Conservation (phyloP, 768 basidiomycete species). For the Cytidiella melzeri region DNA sequence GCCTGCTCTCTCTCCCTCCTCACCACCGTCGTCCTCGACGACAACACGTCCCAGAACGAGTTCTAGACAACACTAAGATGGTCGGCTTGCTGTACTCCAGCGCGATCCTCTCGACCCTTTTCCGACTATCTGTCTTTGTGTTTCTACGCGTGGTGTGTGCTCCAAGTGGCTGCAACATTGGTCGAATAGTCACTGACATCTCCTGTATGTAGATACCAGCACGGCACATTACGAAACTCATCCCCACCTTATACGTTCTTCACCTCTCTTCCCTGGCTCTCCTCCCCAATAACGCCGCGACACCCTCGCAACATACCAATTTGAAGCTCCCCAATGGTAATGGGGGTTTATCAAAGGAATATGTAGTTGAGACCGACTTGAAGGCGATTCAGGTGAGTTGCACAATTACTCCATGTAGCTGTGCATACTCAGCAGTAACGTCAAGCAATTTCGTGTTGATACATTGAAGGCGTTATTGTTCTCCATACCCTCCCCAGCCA, state of each 20-base stretch:
- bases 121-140: conserved; percentile 39
- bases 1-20: background rate
- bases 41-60: too few relatives aligned
- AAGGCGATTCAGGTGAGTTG: background rate
- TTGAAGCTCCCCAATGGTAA: background rate
- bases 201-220: conserved; percentile 21
- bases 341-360: background rate
- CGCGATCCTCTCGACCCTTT: conserved; percentile 27
- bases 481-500: conserved; percentile 27
- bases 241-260: conserved; percentile 23
- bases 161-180: background rate
- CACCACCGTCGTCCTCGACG: background rate
- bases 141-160: conserved; percentile 46
- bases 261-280: conserved; percentile 17
- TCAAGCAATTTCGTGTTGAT: background rate
- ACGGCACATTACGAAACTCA: conserved; percentile 23
- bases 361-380: too few relatives aligned
- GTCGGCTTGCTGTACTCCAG: conserved; percentile 18
- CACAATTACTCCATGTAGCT: background rate
- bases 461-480: conserved; percentile 15
- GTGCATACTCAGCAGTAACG: background rate
- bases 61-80: too few relatives aligned
- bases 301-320: background rate
- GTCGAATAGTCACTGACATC: too few relatives aligned
- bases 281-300: background rate